Percentiles rank a stretch among this genome's conserved stretches.
phyloP scores from a whole-genome alignment of 768 basidiomycete species.

The Peribolospora baueri region DNA sequence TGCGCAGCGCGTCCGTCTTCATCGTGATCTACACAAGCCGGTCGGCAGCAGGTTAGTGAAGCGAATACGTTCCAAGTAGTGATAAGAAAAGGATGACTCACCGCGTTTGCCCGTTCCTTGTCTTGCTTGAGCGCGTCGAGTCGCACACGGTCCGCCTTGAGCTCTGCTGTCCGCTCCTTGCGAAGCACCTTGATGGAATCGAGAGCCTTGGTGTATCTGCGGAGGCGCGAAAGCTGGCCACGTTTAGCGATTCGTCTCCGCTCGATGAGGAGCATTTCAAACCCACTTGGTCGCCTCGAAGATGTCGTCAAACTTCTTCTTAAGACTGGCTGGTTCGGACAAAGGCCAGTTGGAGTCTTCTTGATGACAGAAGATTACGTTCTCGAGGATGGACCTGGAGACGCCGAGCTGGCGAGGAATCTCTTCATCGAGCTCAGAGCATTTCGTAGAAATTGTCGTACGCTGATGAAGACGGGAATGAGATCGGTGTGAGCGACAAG shows the following conservation, averaged over 20 bases:
- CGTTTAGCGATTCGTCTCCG: neutral
- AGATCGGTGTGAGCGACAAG: neutral
- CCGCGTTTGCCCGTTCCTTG: conserved; percentile 63
- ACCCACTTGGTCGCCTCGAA: conserved; percentile 84
- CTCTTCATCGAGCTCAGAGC: conserved; percentile 84
- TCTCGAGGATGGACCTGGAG: conserved; percentile 92
- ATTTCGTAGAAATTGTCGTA: conserved; percentile 80
- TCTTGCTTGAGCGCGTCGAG: conserved; percentile 51
- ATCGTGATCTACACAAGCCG: neutral
- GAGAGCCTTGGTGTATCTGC: conserved; percentile 84
- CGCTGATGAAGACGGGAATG: conserved; percentile 28
- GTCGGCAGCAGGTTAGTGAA: neutral
- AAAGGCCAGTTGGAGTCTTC: conserved; percentile 98
- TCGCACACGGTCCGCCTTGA: conserved; percentile 79
- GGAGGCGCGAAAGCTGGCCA: neutral
- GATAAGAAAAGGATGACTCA: conserved; percentile 8
- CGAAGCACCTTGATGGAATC: conserved; percentile 71
- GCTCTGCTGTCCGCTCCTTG: conserved; percentile 69
- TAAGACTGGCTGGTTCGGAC: conserved; percentile 63
- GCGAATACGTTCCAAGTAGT: neutral
- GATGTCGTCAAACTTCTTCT: conserved; percentile 99
- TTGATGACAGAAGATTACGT: conserved; percentile 98
- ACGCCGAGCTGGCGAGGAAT: conserved; percentile 84
- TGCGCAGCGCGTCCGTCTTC: conserved; percentile 24
- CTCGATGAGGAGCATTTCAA: neutral